Evolutionary conservation across 2,329 filamentous ascomycete genomes (phyloP).

Genomic region (Pseudogymnoascus sp.): DNA sequence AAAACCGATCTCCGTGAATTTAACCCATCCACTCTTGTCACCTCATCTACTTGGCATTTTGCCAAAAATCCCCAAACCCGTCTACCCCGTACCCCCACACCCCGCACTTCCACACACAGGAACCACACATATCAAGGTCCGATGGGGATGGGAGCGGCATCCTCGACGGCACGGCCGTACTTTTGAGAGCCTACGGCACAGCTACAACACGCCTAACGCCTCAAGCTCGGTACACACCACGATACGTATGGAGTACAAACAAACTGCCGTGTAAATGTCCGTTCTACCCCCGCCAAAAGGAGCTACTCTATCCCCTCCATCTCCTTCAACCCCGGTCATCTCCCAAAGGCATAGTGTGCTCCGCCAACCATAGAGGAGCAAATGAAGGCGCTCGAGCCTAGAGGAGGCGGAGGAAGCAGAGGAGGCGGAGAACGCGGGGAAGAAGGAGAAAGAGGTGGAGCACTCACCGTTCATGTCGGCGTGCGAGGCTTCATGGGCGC

Average conservation of each 20-base stretch:
- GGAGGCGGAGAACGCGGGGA: neutral
- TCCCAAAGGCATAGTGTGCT: neutral
- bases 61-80: neutral
- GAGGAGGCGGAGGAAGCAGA: neutral
- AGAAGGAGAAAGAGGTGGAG: neutral
- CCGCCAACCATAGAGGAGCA: neutral
- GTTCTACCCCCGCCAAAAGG: neutral
- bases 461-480: neutral
- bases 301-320: neutral
- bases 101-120: neutral
- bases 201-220: neutral
- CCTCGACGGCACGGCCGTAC: neutral
- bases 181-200: neutral
- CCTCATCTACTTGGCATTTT: neutral
- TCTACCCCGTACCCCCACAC: neutral
- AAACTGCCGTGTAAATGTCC: slow-evolving; percentile 4
- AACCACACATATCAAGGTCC: neutral
- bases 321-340: neutral
- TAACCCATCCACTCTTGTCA: neutral
- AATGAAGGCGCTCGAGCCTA: neutral
- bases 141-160: neutral
- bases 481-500: neutral
- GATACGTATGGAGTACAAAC: neutral
- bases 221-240: neutral
- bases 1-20: neutral